Evolutionary conservation across 768 basidiomycete genomes (phyloP), one percentile per base, ranked within the genome.

Genomic region (Suillus sp.): DNA sequence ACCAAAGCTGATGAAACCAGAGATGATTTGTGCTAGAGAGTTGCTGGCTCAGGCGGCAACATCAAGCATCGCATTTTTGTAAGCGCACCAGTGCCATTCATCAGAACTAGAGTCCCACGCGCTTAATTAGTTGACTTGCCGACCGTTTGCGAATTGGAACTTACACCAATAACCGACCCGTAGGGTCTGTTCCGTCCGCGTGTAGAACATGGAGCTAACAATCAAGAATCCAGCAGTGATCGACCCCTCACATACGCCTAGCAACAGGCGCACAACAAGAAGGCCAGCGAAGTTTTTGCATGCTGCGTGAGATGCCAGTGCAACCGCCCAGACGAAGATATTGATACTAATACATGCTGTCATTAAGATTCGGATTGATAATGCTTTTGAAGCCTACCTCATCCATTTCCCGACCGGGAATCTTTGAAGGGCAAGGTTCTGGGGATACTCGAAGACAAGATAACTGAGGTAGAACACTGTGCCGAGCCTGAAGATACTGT

Each of bases 381-480:
- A 35, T 7, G 40, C 25, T 7, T 40, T 35, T 7, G 27, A 27
- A 14, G 62, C 75, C 20, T 67, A 85, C 87, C 86, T 88, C 86
- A 89, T 87, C 87, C 88, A 89, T 79, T 86, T 89, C 7, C 84
- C 88, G n/a, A 89, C 87, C 0, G 86, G 87, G 66, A 88, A 88
- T 20, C 81, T 78, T 64, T 89, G 88, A 7, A 90, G 75, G 4
- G 82, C 84, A 22, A 87, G 70, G 66, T 88, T 89, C 69, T 90
- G 88, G 1, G 87, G 88, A 66, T 86, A 87, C 66, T 88, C 86
- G 64, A 90, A 88, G 20, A 76, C 70, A 34, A 89, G 80, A 34
- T 62, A 62, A 68, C 83, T 82, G 48, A 89, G 69, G 67, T 89
- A 89, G 72, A 89, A 88, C 20, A 88, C 82, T 2, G 87, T 89